phyloP scores from a whole-genome alignment of 306 rosid species.

The Spatholobus suberectus region DNA sequence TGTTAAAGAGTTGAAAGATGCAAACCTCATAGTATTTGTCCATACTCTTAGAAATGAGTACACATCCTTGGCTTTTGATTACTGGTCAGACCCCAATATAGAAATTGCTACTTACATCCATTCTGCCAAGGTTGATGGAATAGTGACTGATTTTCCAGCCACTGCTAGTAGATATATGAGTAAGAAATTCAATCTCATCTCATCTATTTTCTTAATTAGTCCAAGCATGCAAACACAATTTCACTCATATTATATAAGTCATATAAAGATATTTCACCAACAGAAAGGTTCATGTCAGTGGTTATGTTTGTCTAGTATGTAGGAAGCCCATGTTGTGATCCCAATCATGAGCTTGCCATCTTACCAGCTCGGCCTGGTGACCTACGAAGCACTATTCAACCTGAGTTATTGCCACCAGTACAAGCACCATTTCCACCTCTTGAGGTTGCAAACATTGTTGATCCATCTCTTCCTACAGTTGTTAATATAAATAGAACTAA shows the following conservation, averaged over 20 bases:
- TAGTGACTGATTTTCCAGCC: conserved; percentile 68
- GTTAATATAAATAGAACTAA: not conserved
- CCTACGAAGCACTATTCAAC: conserved; percentile 2
- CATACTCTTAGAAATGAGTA: conserved; percentile 60
- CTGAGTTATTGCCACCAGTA: conserved; percentile 50
- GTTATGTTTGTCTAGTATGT: not conserved
- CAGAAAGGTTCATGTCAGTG: not conserved
- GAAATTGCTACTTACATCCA: conserved; percentile 64
- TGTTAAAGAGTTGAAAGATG: conserved; percentile 61
- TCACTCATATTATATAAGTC: too few species aligned
- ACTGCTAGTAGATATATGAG: conserved; percentile 66
- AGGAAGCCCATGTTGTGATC: conserved; percentile 64
- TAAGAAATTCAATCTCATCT: conserved; percentile 40
- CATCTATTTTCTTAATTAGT: too few species aligned
- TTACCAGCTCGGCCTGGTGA: conserved; percentile 57
- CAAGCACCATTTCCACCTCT: conserved; percentile 63
- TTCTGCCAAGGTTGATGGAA: conserved; percentile 56
- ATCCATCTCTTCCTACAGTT: conserved; percentile 81
- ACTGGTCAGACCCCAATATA: conserved; percentile 57
- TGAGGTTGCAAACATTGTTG: conserved; percentile 42
- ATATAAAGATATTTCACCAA: not conserved
- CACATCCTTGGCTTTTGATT: conserved; percentile 62
- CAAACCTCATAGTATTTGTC: conserved; percentile 59
- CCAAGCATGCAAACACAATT: too few species aligned
- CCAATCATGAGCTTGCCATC: conserved; percentile 30